phyloP scores from a whole-genome alignment of 345 rosid species.

The Bruguiera parviflora region DNA sequence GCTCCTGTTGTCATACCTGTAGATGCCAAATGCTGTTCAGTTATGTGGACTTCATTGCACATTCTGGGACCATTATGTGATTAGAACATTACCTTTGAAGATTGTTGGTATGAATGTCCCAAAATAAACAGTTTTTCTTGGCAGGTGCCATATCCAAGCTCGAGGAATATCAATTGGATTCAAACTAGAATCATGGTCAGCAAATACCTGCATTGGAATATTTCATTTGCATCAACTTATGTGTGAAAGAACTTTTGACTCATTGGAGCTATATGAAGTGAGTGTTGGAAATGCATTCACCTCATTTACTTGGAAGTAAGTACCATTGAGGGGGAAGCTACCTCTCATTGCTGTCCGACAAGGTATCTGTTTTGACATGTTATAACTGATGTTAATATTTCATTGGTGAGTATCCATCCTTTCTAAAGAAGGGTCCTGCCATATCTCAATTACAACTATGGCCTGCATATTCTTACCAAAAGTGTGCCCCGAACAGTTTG shows the following conservation, averaged over 20 bases:
- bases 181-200: slow-evolving; percentile 32
- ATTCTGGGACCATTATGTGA: neutral
- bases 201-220: slow-evolving; percentile 24
- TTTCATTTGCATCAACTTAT: neutral
- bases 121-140: slow-evolving; percentile 27
- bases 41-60: neutral
- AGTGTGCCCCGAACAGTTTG: slow-evolving; percentile 84
- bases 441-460: neutral
- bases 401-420: neutral
- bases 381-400: neutral
- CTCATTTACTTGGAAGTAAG: slow-evolving; percentile 35
- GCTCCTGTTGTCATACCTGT: slow-evolving; percentile 74
- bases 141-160: slow-evolving; percentile 23
- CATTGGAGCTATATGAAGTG: neutral
- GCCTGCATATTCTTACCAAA: slow-evolving; percentile 51
- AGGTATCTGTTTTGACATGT: slow-evolving; percentile 26
- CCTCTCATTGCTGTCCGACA: slow-evolving; percentile 37
- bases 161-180: slow-evolving; percentile 29
- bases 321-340: slow-evolving; percentile 33
- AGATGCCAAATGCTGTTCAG: no score
- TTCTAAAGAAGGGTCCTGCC: neutral
- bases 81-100: slow-evolving; percentile 24
- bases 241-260: neutral
- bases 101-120: slow-evolving; percentile 30
- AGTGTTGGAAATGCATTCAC: slow-evolving; percentile 5